Base-by-base conservation (phyloP, 768 basidiomycete genomes). In the Kwoniella bestiolae region DNA sequence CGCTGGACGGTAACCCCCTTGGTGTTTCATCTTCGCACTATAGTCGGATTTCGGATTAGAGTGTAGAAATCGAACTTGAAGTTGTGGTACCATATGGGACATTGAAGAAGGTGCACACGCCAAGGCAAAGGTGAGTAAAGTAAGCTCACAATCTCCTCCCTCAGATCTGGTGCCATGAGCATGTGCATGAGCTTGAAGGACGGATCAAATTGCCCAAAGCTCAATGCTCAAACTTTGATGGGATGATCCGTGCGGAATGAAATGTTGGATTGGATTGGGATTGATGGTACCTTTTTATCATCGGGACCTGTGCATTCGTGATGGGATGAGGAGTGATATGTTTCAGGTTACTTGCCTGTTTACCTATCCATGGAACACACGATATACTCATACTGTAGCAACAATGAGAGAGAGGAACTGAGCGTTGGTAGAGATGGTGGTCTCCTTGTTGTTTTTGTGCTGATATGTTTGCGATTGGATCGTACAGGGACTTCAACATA, bases 181-280 rank as follows among this genome's bases (percentile, higher is more conserved):
- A n/a, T n/a, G n/a, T 35, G 34, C 9, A 28, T 8, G 23, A 51
- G 23, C 50, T 12, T 7, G 32, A 6, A 23, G 18, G 52, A 7
- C 29, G 52, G 29, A 55, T 32, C 29, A 55, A 55, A 55, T n/a
- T 28, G 52, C 6, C 34, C 52, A 32, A 55, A 35, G 31, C 29
- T 34, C 52, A 55, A 18, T 5, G 21, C 34, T 35, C 34, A n/a
- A 9, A 9, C 21, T 41, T 11, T 9, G 35, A 38, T 5, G 6
- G 35, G 32, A n/a, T 55, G 52, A 29, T 55, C 32, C 23, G 52
- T 55, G 52, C 52, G 52, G 29, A 55, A 55, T 55, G 52, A 55
- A 1, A 38, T 5, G 23, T n/a, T 47, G 21, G 8, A 47, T n/a
- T 1, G 29, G 23, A 16, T n/a, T n/a, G n/a, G n/a, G n/a, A n/a